These are phyloP conservation scores for Roridomyces roridus DNA, from an alignment of 768 basidiomycete genomes.

Conservation along the genomic window DNA sequence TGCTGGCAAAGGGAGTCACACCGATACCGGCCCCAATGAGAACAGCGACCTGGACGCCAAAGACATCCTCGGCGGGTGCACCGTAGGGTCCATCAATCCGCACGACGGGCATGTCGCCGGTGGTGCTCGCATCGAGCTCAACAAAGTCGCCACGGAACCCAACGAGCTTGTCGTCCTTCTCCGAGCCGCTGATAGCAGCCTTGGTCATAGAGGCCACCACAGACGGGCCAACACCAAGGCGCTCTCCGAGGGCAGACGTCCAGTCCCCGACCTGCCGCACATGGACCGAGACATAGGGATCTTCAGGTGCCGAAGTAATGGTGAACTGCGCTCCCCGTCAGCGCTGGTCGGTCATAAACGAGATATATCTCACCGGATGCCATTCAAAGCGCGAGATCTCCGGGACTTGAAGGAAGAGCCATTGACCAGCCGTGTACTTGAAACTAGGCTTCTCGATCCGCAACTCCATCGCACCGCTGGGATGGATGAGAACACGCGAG, in stretches of 20 bases:
- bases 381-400: conserved; percentile 86
- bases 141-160: conserved; percentile 78
- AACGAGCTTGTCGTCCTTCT: conserved; percentile 59
- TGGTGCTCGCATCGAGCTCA: conserved; percentile 66
- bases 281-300: conserved; percentile 90
- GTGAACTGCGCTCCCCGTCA: conserved; percentile 68
- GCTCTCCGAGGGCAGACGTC: conserved; percentile 82
- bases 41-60: conserved; percentile 83
- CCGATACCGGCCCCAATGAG: conserved; percentile 94
- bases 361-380: conserved; percentile 77
- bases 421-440: conserved; percentile 90
- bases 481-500: conserved; percentile 87
- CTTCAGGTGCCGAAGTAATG: conserved; percentile 93
- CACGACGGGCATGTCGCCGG: conserved; percentile 67
- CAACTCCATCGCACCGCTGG: conserved; percentile 94
- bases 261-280: conserved; percentile 94
- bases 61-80: conserved; percentile 93
- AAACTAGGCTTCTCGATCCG: conserved; percentile 91
- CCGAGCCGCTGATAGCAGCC: conserved; percentile 76
- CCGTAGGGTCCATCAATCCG: conserved; percentile 93
- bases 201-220: conserved; percentile 83
- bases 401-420: conserved; percentile 90
- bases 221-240: conserved; percentile 80
- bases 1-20: conserved; percentile 90
- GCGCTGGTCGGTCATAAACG: neutral